These are phyloP conservation scores for Penicillium lagena DNA, from an alignment of 495 filamentous ascomycete genomes.

Conservation along the genomic window DNA sequence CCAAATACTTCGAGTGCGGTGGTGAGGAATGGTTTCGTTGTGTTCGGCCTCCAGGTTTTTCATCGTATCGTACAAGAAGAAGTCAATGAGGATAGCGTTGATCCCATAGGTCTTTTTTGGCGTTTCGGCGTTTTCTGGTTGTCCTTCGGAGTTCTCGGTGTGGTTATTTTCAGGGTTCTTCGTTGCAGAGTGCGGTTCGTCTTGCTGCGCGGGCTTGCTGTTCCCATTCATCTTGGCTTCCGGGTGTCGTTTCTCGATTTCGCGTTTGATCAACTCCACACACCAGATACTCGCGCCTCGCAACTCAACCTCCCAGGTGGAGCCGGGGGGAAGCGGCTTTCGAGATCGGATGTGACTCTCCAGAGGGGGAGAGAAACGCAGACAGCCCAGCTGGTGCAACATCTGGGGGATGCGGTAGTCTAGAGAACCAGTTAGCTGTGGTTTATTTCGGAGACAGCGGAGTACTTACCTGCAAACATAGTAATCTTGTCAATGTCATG, in stretches of 20 bases:
- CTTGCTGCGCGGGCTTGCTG: slow-evolving; percentile 1
- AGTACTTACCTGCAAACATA: slow-evolving; percentile 73
- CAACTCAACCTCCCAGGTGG: slow-evolving; percentile 80
- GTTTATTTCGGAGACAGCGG: background rate
- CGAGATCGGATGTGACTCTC: slow-evolving; percentile 58
- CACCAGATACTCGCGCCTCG: slow-evolving; percentile 90
- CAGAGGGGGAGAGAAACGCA: slow-evolving; percentile 76
- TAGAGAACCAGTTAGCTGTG: slow-evolving; percentile 8
- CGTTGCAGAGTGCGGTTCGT: background rate
- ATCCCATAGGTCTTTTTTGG: slow-evolving; percentile 31
- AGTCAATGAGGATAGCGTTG: slow-evolving; percentile 93
- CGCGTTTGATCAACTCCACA: slow-evolving; percentile 79
- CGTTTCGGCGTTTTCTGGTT: slow-evolving; percentile 10
- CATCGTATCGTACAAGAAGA: slow-evolving; percentile 91
- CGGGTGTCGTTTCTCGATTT: slow-evolving; percentile 69
- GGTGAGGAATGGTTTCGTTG: slow-evolving; percentile 70
- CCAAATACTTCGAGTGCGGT: slow-evolving; percentile 93
- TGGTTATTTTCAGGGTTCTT: slow-evolving; percentile 1
- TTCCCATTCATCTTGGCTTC: slow-evolving; percentile 33
- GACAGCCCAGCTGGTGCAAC: slow-evolving; percentile 72
- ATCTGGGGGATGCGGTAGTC: slow-evolving; percentile 97
- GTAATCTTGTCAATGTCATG: slow-evolving; percentile 90
- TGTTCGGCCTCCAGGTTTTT: slow-evolving; percentile 66
- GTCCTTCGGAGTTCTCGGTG: slow-evolving; percentile 2
- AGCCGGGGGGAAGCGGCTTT: slow-evolving; percentile 61